phyloP scores from a whole-genome alignment of 768 basidiomycete species.

The Gelatoporia subvermispora region DNA sequence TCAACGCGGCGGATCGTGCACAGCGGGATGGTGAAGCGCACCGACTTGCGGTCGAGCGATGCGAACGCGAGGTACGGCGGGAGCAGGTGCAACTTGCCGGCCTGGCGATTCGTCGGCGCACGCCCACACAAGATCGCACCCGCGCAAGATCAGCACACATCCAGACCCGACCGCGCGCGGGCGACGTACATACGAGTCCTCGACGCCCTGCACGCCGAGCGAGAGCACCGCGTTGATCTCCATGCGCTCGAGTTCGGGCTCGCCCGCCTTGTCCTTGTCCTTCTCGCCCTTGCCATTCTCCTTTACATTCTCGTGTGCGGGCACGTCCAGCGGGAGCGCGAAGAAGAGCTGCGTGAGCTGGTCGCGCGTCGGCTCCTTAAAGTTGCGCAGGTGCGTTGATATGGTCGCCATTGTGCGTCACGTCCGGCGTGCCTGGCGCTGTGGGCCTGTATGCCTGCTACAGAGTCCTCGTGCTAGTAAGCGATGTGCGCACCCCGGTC shows the following conservation, averaged over 20 bases:
- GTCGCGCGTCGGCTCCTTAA: conserved; percentile 90
- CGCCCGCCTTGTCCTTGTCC: conserved; percentile 18
- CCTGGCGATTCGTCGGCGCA: conserved; percentile 40
- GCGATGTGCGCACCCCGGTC: not conserved
- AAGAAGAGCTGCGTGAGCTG: conserved; percentile 83
- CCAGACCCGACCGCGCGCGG: not conserved
- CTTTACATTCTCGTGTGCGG: conserved; percentile 9
- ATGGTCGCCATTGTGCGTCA: conserved; percentile 62
- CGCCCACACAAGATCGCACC: not conserved
- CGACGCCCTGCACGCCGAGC: conserved; percentile 69
- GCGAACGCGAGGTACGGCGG: conserved; percentile 88
- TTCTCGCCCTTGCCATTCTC: conserved; percentile 14
- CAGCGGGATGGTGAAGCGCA: conserved; percentile 86
- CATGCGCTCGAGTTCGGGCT: conserved; percentile 62
- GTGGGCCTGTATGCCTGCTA: not conserved
- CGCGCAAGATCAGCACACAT: not conserved
- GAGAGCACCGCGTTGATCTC: conserved; percentile 89
- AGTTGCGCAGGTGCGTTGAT: conserved; percentile 82
- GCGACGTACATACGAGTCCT: conserved; percentile 85
- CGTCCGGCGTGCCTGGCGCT: not conserved
- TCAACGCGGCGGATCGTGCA: conserved; percentile 93
- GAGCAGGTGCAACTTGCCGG: conserved; percentile 85
- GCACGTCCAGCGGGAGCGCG: conserved; percentile 56
- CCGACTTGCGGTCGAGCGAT: conserved; percentile 89
- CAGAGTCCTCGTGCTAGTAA: not conserved